Conservation (phyloP, 2,329 filamentous ascomycete genomes). For the Beauveria bassiana region DNA sequence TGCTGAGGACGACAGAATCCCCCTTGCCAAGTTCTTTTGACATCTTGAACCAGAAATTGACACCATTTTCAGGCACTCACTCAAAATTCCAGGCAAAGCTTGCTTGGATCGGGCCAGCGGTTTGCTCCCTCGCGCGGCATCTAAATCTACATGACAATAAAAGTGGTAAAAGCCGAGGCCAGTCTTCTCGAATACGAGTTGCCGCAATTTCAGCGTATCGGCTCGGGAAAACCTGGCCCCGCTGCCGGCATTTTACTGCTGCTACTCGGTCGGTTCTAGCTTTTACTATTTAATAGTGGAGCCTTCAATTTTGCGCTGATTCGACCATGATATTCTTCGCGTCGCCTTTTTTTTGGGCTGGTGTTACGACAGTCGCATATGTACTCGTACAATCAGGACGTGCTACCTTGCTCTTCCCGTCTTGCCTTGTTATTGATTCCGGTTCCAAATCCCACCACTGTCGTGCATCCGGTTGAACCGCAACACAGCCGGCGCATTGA, state of each 20-base stretch:
- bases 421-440: too few species aligned
- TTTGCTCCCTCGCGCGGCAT: not conserved
- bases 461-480: not conserved
- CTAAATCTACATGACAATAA: too few species aligned
- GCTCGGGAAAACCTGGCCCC: conserved; percentile 6
- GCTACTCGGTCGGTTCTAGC: not conserved
- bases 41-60: not conserved
- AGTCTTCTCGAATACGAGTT: conserved; percentile 1
- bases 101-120: not conserved
- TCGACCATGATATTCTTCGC: not conserved
- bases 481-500: not conserved
- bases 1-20: too few species aligned
- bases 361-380: not conserved
- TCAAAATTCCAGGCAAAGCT: not conserved
- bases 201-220: not conserved
- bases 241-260: not conserved
- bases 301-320: not conserved
- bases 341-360: not conserved
- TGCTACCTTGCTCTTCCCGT: not conserved
- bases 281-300: not conserved
- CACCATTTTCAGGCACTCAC: too few species aligned
- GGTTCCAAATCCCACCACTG: not conserved
- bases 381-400: not conserved
- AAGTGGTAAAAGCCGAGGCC: too few species aligned
- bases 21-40: too few species aligned